Conservation (phyloP, 2,329 filamentous ascomycete species). For the Aspergillus texensis region DNA sequence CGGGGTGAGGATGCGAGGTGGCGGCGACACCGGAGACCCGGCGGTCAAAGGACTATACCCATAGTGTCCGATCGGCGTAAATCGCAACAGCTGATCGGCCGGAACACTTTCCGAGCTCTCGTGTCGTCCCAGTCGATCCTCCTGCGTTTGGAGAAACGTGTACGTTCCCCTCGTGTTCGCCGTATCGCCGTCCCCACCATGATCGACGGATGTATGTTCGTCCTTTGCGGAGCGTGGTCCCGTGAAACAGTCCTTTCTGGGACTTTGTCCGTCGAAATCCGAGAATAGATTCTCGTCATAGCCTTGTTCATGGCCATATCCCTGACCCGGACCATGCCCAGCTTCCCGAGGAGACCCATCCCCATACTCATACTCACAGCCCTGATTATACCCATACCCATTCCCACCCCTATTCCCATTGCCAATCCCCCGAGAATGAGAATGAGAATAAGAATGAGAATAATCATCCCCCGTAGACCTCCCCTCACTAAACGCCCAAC, state of each 20-base stretch:
- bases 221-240: too few species aligned
- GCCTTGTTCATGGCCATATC: neutral
- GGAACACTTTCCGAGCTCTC: neutral
- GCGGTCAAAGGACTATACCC: conserved; percentile 9
- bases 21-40: conserved; percentile 9
- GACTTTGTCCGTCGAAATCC: too few species aligned
- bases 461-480: neutral
- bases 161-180: neutral
- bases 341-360: too few species aligned
- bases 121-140: neutral
- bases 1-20: conserved; percentile 18
- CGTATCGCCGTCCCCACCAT: neutral
- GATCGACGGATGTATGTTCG: too few species aligned
- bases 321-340: neutral
- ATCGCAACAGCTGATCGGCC: neutral
- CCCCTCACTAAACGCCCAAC: conserved; percentile 16
- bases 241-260: too few species aligned
- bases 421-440: neutral
- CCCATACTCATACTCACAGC: too few species aligned
- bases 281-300: too few species aligned
- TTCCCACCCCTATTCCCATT: too few species aligned
- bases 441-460: neutral
- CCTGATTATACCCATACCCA: too few species aligned
- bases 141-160: neutral
- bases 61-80: conserved; percentile 13